These are phyloP conservation scores for Colletotrichum musicola DNA, from an alignment of 2,329 filamentous ascomycete genomes.

Conservation along the genomic window DNA sequence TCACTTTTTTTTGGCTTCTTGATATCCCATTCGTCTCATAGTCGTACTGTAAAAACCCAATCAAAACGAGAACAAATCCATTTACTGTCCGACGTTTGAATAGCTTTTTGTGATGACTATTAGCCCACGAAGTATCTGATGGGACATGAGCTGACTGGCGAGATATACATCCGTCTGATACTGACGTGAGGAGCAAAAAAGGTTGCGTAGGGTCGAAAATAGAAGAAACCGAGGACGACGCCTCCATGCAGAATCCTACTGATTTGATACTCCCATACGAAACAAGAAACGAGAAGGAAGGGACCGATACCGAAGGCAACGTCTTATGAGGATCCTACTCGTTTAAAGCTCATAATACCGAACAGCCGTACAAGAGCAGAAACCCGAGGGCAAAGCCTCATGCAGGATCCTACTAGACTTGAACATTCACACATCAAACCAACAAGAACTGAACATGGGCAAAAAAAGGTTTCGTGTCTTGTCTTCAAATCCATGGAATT, in stretches of 20 bases:
- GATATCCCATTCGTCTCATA: slow-evolving; percentile 28
- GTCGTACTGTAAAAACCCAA: slow-evolving; percentile 17
- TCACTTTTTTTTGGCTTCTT: slow-evolving; percentile 15
- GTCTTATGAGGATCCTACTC: no score
- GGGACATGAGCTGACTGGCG: not conserved
- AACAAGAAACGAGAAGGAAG: no score
- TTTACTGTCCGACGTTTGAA: not conserved
- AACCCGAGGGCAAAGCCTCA: not conserved
- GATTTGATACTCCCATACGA: no score
- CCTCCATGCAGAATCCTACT: no score
- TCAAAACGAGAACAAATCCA: slow-evolving; percentile 9
- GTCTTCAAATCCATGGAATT: slow-evolving; percentile 38
- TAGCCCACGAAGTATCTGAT: no score
- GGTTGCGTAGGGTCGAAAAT: no score
- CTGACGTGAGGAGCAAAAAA: no score
- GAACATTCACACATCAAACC: not conserved
- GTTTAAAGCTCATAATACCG: no score
- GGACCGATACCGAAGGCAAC: no score
- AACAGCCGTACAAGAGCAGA: no score
- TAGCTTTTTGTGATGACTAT: not conserved
- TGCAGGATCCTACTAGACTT: not conserved
- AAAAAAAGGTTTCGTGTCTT: not conserved
- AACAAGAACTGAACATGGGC: not conserved
- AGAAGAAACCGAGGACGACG: no score
- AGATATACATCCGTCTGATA: no score